A percentile compares a stretch with the other conserved stretches of the same genome.
These are phyloP conservation scores for Silene latifolia DNA, from an alignment of 148 eudicot species.

Conservation along the genomic window DNA sequence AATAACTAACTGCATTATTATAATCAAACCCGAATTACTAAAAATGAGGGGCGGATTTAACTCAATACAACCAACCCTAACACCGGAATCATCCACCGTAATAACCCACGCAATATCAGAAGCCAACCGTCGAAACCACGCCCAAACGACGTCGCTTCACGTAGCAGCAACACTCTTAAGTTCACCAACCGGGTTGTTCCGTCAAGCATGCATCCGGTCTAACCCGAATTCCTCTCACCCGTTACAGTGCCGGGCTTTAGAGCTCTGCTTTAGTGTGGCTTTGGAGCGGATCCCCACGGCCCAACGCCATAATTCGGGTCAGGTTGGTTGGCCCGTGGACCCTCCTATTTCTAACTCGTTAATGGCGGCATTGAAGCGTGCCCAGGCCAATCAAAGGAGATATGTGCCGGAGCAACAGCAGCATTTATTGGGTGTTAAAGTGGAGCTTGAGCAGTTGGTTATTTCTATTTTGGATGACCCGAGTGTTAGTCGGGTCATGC, in stretches of 20 bases:
- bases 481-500: conserved; percentile 89
- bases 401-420: conserved; percentile 95
- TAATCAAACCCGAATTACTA: too few species aligned
- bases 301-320: conserved; percentile 38
- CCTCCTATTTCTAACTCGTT: conserved; percentile 84
- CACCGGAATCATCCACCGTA: conserved; percentile 71
- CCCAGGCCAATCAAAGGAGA: conserved; percentile 83
- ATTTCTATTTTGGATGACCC: conserved; percentile 89
- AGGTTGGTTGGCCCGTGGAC: conserved; percentile 20
- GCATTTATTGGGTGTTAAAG: conserved; percentile 81
- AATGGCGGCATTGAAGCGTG: conserved; percentile 85
- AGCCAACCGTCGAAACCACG: conserved; percentile 77
- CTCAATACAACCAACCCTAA: conserved; percentile 85
- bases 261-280: conserved; percentile 92
- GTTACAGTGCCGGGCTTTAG: conserved; percentile 84
- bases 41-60: conserved; percentile 75
- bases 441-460: conserved; percentile 81
- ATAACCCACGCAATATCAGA: conserved; percentile 75
- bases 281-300: conserved; percentile 76
- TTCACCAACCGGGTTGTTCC: conserved; percentile 61
- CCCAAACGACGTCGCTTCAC: conserved; percentile 89
- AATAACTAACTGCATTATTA: too few species aligned
- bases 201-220: conserved; percentile 83
- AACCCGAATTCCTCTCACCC: conserved; percentile 96
- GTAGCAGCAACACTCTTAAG: conserved; percentile 78